Conservation (phyloP, 441 rosid species). For the Melastoma candidum region DNA sequence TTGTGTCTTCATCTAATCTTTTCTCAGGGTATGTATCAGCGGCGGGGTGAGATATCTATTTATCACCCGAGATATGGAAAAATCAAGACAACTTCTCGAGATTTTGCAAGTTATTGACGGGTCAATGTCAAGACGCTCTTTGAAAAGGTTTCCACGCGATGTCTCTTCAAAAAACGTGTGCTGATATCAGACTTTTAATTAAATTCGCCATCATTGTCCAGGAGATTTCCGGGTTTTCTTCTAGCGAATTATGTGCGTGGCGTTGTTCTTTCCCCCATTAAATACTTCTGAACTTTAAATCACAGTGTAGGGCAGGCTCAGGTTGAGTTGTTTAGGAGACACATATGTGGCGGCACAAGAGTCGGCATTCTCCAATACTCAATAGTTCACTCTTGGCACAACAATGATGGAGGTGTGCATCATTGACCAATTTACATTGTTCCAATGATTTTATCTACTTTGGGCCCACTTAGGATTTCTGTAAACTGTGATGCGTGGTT, state of each 20-base stretch:
- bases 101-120: conserved; percentile 41
- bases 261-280: conserved; percentile 38
- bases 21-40: conserved; percentile 36
- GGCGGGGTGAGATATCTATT: conserved; percentile 52
- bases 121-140: conserved; percentile 25
- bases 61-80: conserved; percentile 54
- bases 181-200: neutral
- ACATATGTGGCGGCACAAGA: conserved; percentile 60
- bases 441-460: too few species aligned
- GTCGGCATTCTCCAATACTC: conserved; percentile 61
- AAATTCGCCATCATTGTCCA: neutral
- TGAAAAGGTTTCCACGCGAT: conserved; percentile 43
- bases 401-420: conserved; percentile 40
- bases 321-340: conserved; percentile 61
- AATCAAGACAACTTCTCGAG: conserved; percentile 46
- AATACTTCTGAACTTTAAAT: conserved; percentile 39
- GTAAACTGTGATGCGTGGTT: too few species aligned
- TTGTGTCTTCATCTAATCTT: too few species aligned
- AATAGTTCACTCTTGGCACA: conserved; percentile 46
- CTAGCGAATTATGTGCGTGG: conserved; percentile 22
- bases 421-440: too few species aligned
- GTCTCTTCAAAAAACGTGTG: neutral
- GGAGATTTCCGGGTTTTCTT: neutral
- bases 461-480: too few species aligned
- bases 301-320: conserved; percentile 94